Evolutionary conservation across 192 early-diverging fungal genomes (phyloP).

Genomic region (Linnemannia hyalina): DNA sequence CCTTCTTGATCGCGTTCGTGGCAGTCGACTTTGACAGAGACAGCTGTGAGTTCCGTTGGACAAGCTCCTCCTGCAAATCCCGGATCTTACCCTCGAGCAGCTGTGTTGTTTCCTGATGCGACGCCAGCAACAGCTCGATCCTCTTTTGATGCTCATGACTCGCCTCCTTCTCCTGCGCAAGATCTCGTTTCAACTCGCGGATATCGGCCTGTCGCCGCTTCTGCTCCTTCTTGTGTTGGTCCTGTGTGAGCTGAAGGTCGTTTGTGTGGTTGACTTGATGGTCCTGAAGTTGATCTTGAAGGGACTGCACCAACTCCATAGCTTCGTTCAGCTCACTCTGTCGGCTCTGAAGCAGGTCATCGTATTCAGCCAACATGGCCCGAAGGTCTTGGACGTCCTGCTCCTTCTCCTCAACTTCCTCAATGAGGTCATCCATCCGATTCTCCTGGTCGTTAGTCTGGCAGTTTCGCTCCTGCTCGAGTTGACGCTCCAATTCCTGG

Average conservation of each 20-base stretch:
- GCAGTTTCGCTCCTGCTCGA: slow-evolving; percentile 13
- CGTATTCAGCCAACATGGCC: slow-evolving; percentile 18
- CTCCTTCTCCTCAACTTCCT: slow-evolving; percentile 30
- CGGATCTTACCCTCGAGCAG: slow-evolving; percentile 25
- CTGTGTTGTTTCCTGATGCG: slow-evolving; percentile 26
- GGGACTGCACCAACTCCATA: slow-evolving; percentile 11
- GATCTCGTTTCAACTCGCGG: slow-evolving; percentile 7
- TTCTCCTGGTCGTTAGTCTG: slow-evolving; percentile 26
- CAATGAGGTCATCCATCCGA: slow-evolving; percentile 13
- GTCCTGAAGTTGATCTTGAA: slow-evolving; percentile 27
- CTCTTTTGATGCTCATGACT: slow-evolving; percentile 15
- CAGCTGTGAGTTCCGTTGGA: slow-evolving; percentile 13
- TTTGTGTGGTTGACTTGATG: slow-evolving; percentile 1
- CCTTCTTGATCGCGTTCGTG: slow-evolving; percentile 3
- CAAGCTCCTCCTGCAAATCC: slow-evolving; percentile 31
- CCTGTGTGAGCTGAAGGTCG: slow-evolving; percentile 5
- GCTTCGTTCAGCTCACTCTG: slow-evolving; percentile 26
- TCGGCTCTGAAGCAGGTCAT: slow-evolving; percentile 20
- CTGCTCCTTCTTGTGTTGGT: slow-evolving; percentile 19
- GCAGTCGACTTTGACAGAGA: slow-evolving; percentile 18
- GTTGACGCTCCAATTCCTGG: slow-evolving; percentile 23
- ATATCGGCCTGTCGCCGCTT: slow-evolving; percentile 17
- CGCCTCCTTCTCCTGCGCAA: slow-evolving; percentile 23
- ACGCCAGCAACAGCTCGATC: slow-evolving; percentile 20
- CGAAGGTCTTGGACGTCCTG: slow-evolving; percentile 18